Evolutionary conservation across 371 early-diverging fungal genomes (phyloP).

Genomic region (Mucor lusitanicus): DNA sequence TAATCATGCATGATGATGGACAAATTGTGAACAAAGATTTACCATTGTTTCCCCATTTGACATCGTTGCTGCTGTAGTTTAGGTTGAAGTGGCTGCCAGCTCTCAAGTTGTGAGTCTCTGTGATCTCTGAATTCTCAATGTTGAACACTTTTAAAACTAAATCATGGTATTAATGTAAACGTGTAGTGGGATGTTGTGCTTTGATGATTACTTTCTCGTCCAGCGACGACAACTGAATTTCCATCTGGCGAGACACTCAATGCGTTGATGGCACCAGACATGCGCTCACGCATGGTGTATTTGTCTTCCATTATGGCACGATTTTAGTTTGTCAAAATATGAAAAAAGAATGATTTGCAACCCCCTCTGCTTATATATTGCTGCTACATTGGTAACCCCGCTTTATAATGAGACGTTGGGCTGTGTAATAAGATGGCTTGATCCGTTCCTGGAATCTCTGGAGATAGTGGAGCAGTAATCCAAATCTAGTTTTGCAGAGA

Average conservation of each 20-base stretch:
- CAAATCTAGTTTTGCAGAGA: no score
- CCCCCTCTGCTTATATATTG: no score
- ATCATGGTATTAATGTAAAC: neutral
- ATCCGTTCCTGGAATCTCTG: no score
- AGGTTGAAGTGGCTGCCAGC: conserved; percentile 63
- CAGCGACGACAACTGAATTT: conserved; percentile 70
- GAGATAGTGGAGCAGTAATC: no score
- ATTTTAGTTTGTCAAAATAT: neutral
- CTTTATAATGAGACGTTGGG: no score
- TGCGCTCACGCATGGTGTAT: conserved; percentile 14
- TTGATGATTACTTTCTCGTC: conserved; percentile 63
- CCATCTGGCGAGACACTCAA: conserved; percentile 66
- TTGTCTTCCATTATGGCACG: neutral
- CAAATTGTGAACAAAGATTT: neutral
- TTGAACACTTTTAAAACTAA: conserved; percentile 72
- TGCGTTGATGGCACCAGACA: conserved; percentile 65
- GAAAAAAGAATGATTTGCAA: neutral
- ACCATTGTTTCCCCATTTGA: conserved; percentile 81
- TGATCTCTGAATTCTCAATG: conserved; percentile 56
- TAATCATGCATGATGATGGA: neutral
- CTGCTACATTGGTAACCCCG: no score
- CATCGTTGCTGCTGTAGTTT: conserved; percentile 77
- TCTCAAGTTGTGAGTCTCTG: conserved; percentile 70
- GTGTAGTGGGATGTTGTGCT: neutral
- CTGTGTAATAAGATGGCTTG: no score